A percentile compares a stretch with the other conserved stretches of the same genome.
Conservation (phyloP, 164 flowering plant species). For the Sedum album region DNA sequence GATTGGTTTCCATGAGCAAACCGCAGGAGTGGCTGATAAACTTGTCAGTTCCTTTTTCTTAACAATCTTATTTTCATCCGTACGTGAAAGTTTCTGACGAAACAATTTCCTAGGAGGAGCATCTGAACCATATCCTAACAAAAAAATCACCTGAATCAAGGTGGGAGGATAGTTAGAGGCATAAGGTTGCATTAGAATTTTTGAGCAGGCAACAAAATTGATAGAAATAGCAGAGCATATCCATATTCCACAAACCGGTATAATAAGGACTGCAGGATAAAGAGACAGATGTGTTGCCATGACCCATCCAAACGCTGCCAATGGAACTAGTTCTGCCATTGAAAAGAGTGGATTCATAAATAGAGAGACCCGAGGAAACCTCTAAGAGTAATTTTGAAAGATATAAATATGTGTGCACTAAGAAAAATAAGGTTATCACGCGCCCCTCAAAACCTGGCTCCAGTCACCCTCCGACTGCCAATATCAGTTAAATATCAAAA, state of each 20-base stretch:
- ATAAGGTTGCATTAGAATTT: not conserved
- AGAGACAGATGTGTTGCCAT: slow-evolving; percentile 83
- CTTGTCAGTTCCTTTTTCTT: slow-evolving; percentile 14
- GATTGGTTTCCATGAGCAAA: slow-evolving; percentile 53
- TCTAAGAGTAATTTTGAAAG: not conserved
- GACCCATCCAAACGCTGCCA: slow-evolving; percentile 98
- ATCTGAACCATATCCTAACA: slow-evolving; percentile 81
- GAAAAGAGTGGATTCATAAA: not conserved
- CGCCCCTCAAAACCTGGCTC: not conserved
- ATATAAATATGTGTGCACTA: not conserved
- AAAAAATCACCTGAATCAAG: slow-evolving; percentile 50
- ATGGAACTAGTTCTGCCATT: slow-evolving; percentile 52
- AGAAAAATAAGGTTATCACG: not conserved
- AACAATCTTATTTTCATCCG: slow-evolving; percentile 21
- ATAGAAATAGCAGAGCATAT: too few relatives aligned
- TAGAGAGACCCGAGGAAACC: not conserved
- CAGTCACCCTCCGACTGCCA: not conserved
- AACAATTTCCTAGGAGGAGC: slow-evolving; percentile 80
- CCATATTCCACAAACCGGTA: slow-evolving; percentile 69
- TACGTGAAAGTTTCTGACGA: slow-evolving; percentile 15
- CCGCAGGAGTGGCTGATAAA: slow-evolving; percentile 9
- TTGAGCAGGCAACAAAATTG: not conserved
- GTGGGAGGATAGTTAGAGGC: slow-evolving; percentile 2
- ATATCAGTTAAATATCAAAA: too few relatives aligned
- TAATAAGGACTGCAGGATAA: slow-evolving; percentile 63